Evolutionary conservation across 495 filamentous ascomycete genomes (phyloP).

Genomic region (Xylaria castorea): DNA sequence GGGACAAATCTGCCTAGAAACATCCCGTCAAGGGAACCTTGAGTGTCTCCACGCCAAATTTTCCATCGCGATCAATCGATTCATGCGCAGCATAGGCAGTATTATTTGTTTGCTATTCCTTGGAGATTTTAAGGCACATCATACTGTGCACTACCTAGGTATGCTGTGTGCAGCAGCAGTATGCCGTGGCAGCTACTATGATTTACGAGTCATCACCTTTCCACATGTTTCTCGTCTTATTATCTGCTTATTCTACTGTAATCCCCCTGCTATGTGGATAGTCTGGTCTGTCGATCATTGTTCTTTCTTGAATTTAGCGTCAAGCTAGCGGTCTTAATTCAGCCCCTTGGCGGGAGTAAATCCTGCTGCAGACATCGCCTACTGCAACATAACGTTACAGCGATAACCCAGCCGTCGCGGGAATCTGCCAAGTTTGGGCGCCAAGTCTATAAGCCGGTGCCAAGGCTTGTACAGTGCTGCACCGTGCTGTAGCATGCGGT

Average conservation of each 20-base stretch:
- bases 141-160: not conserved
- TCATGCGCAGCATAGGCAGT: not conserved
- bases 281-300: not conserved
- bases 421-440: not conserved
- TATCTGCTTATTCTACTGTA: not conserved
- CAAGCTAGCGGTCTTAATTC: constrained; percentile 1
- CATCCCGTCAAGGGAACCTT: not conserved
- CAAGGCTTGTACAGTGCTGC: not conserved
- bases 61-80: not conserved
- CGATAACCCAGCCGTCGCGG: not conserved
- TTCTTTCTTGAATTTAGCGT: not conserved
- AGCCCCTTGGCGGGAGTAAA: not conserved
- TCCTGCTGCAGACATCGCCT: not conserved
- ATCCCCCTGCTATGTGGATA: not conserved
- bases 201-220: not conserved
- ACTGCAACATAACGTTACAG: not conserved
- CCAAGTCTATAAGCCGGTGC: too few species aligned
- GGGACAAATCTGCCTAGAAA: not conserved
- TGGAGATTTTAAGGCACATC: not conserved
- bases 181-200: too few species aligned
- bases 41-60: not conserved
- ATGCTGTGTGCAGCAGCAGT: too few species aligned
- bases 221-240: not conserved
- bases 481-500: constrained; percentile 1
- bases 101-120: not conserved